Base-by-base conservation (phyloP, 2,329 filamentous ascomycete genomes). In the Incumbomyces delicatus region DNA sequence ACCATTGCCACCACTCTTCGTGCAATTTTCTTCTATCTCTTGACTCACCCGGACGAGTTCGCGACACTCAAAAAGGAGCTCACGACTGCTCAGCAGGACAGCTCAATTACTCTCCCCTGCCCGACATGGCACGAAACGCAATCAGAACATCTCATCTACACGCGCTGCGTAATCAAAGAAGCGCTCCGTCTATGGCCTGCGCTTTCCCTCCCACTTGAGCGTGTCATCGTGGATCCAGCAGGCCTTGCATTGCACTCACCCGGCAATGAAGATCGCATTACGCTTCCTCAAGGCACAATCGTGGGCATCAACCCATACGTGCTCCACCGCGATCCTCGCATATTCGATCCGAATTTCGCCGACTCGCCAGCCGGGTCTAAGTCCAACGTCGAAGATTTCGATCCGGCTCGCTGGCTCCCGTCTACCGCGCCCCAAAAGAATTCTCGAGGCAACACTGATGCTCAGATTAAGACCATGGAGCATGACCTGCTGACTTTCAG, bases 1-100 rank as follows among this genome's bases (percentile, higher is more conserved):
- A 90, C 85, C 0, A 89, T 85, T 0, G 85, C 83, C 29, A 88
- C 88, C 58, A 79, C 76, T 3, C 72, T 89, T 0, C 76, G 77
- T 6, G 74, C 80, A 6, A 75, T 87, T 0, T 87, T 90, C 58
- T 89, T 89, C 65, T 81, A 80, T 61, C 66, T 89, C 2, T 71
- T 88, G 32, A 81, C 80, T 56, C 76, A 80, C 56, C 80, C 80
- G 0, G 54, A 51, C 6, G 57, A 57, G 1, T 33, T 61, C 6
- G 27, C 55, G 1, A 54, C 46, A 8, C 56, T 66, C 2, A 46
- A 47, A n/a, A 12, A 48, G 2, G 63, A 66, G 35, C 55, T 66
- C 6, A 44, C 48, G 1, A 30, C 41, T 1, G 62, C 59, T n/a
- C 41, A 47, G 5, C 14, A 36, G 2, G 50, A 55, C 29, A 50